phyloP scores from a whole-genome alignment of 2,329 filamentous ascomycete genomes.

The Fusarium sterilihyphosum region DNA sequence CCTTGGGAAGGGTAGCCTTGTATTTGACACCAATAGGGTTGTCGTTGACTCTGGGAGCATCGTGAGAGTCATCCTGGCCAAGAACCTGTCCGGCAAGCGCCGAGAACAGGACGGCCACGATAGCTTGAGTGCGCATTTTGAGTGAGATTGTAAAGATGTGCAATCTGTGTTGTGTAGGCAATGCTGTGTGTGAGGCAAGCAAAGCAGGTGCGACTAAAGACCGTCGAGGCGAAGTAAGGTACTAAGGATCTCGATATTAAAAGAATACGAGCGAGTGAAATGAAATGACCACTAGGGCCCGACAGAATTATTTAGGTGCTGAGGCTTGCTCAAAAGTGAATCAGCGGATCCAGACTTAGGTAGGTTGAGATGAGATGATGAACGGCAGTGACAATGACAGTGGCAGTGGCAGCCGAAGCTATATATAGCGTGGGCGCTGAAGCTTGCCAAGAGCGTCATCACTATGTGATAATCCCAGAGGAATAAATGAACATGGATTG shows the following conservation, averaged over 20 bases:
- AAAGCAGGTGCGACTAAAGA: conserved; percentile 3
- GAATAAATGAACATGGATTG: conserved; percentile 11
- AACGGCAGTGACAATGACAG: not conserved
- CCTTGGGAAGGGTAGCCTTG: conserved; percentile 64
- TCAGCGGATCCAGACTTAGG: not conserved
- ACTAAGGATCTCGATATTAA: not conserved
- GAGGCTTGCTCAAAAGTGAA: conserved; percentile 28
- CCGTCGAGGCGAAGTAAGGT: not conserved
- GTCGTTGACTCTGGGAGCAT: conserved; percentile 62
- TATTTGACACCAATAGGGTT: conserved; percentile 67
- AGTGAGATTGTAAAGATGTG: not conserved
- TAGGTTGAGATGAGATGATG: conserved; percentile 4
- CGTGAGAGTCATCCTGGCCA: conserved; percentile 39
- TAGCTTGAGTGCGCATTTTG: conserved; percentile 37
- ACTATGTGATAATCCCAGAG: conserved; percentile 1
- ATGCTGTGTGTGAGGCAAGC: conserved; percentile 11
- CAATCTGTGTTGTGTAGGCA: not conserved
- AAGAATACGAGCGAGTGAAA: conserved; percentile 17
- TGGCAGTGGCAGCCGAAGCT: conserved; percentile 14
- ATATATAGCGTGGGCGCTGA: conserved; percentile 32
- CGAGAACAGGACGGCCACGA: conserved; percentile 43
- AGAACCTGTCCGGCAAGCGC: conserved; percentile 43
- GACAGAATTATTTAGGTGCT: conserved; percentile 3
- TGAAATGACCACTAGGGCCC: conserved; percentile 25
- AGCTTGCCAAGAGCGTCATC: conserved; percentile 23